Evolutionary conservation across 495 filamentous ascomycete species (phyloP).

Genomic region (Geopyxis carbonaria): DNA sequence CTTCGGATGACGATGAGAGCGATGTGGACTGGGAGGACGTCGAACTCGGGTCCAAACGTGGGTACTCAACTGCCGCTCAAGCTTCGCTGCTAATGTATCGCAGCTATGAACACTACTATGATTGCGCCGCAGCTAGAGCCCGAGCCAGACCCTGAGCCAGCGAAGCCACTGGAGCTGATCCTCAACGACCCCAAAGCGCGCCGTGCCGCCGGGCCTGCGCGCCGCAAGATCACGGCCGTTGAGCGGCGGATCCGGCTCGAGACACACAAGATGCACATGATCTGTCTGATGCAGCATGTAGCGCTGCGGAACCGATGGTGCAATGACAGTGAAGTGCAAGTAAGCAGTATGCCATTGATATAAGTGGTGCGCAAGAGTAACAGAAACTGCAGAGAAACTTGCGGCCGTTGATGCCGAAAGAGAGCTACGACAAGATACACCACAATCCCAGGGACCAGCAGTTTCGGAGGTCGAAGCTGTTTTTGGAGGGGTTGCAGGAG

Average conservation of each 20-base stretch:
- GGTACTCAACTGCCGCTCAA: conserved; percentile 2
- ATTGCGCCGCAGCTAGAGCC: neutral
- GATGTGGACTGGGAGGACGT: conserved; percentile 62
- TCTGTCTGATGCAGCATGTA: conserved; percentile 63
- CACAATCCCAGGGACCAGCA: conserved; percentile 48
- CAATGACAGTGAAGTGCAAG: conserved; percentile 54
- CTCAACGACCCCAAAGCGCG: conserved; percentile 20
- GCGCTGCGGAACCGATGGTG: conserved; percentile 73
- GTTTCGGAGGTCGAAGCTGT: conserved; percentile 49
- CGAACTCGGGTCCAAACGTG: conserved; percentile 28
- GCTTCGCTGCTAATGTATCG: conserved; percentile 1
- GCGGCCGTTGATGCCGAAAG: conserved; percentile 41
- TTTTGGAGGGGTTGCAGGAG: conserved; percentile 61
- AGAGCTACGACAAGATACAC: conserved; percentile 43
- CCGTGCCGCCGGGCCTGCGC: conserved; percentile 26
- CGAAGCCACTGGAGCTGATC: conserved; percentile 10
- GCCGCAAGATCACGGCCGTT: conserved; percentile 45
- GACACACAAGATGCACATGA: conserved; percentile 69
- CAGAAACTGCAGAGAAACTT: conserved; percentile 31
- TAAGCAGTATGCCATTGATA: conserved; percentile 16
- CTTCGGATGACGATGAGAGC: conserved; percentile 36
- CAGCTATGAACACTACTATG: conserved; percentile 7
- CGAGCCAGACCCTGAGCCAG: neutral
- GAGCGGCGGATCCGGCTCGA: conserved; percentile 59
- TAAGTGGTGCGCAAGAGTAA: conserved; percentile 1